Evolutionary conservation across 768 basidiomycete genomes (phyloP).

Genomic region (Lanmaoa rubissima): DNA sequence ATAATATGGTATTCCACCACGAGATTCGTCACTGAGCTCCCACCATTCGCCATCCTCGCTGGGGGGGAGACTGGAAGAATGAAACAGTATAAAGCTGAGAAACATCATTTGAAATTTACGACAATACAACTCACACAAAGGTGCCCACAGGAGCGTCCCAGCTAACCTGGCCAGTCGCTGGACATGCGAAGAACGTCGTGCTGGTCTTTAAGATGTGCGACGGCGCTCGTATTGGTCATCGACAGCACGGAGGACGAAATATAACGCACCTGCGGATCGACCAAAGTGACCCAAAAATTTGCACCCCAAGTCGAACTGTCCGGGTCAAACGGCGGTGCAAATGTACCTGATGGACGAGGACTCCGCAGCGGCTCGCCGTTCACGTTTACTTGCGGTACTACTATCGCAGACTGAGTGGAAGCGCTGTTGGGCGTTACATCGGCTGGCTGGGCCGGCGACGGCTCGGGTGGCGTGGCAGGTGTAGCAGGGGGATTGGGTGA

Average conservation of each 20-base stretch:
- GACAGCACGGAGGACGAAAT: conserved; percentile 6
- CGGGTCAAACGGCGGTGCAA: conserved; percentile 19
- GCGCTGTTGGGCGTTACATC: conserved; percentile 11
- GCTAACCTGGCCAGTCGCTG: conserved; percentile 86
- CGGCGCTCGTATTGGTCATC: conserved; percentile 8
- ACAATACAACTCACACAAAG: conserved; percentile 63
- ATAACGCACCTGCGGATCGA: conserved; percentile 78
- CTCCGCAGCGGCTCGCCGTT: conserved; percentile 34
- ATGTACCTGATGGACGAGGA: conserved; percentile 31
- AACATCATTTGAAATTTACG: conserved; percentile 15
- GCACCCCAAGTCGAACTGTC: conserved; percentile 72
- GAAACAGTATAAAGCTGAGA: conserved; percentile 7
- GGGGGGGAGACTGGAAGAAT: conserved; percentile 64
- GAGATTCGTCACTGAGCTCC: conserved; percentile 84
- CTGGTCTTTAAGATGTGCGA: conserved; percentile 39
- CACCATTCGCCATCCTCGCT: conserved; percentile 91
- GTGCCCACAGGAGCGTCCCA: conserved; percentile 92
- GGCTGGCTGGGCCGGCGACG: conserved; percentile 6
- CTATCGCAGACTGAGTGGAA: conserved; percentile 13
- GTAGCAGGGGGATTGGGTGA: conserved; percentile 3
- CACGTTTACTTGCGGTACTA: conserved; percentile 36
- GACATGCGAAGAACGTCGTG: conserved; percentile 87
- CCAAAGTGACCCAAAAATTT: conserved; percentile 92
- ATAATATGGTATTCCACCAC: conserved; percentile 86
- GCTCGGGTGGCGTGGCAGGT: conserved; percentile 1